These are phyloP conservation scores for Trypanosoma vivax DNA, from an alignment of 208 protist species.

Conservation along the genomic window DNA sequence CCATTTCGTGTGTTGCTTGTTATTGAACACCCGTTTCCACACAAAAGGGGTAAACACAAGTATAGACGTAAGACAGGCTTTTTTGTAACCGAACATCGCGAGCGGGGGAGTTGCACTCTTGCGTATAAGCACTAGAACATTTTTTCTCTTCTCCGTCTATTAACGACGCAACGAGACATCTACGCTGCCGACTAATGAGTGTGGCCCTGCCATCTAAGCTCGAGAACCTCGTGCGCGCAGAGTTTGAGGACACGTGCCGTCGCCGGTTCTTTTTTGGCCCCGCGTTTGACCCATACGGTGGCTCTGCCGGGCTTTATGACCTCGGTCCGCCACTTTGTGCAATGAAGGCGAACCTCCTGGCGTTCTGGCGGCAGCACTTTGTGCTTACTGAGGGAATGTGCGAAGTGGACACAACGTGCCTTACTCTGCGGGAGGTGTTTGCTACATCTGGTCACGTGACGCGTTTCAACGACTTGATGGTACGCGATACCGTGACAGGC, in stretches of 20 bases:
- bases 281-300: conserved; percentile 98
- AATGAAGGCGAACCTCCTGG: conserved; percentile 96
- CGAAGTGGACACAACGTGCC: conserved; percentile 94
- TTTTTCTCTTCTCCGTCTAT: background rate
- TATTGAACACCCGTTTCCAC: no score
- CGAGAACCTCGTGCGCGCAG: conserved; percentile 63
- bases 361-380: conserved; percentile 98
- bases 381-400: conserved; percentile 98
- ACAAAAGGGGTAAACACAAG: no score
- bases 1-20: no score
- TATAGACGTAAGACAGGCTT: no score
- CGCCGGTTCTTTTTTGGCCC: conserved; percentile 96
- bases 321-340: conserved; percentile 95
- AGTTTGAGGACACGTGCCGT: conserved; percentile 90
- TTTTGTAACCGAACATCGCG: no score
- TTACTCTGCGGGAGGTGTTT: conserved; percentile 97
- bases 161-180: conserved; percentile 37
- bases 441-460: conserved; percentile 97
- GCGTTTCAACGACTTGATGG: conserved; percentile 98
- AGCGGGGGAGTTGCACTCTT: no score
- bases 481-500: conserved; percentile 92
- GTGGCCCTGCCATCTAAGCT: conserved; percentile 64
- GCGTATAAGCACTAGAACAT: background rate
- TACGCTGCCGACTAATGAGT: conserved; percentile 31
- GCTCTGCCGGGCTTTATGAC: conserved; percentile 97